A percentile compares a stretch with the other conserved stretches of the same genome.
Evolutionary conservation across 257 asterid species (phyloP).

Genomic region (Solanum dulcamara): DNA sequence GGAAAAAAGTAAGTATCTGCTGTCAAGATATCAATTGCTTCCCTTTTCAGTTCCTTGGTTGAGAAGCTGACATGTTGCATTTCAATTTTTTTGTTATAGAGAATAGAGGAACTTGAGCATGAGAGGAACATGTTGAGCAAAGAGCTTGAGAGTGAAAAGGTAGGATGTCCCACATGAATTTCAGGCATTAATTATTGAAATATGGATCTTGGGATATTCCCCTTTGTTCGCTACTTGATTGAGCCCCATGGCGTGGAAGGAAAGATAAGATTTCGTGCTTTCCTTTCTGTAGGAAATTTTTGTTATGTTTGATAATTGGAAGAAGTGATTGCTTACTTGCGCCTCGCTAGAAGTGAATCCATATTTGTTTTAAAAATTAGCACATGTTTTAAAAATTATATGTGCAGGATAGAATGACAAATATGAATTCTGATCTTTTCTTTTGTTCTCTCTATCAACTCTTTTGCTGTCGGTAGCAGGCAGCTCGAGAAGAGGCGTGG

Average conservation of each 20-base stretch:
- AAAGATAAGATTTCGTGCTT: not conserved
- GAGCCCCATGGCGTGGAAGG: not conserved
- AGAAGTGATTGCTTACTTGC: not conserved
- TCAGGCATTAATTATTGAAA: not conserved
- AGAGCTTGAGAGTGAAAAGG: slow-evolving; percentile 95
- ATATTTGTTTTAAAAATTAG: not conserved
- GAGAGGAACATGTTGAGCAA: slow-evolving; percentile 55
- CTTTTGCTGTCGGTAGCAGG: slow-evolving; percentile 85
- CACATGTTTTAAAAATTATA: not conserved
- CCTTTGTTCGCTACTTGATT: not conserved
- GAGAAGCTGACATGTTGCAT: slow-evolving; percentile 5
- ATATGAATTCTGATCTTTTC: not conserved
- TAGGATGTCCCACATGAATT: slow-evolving; percentile 20
- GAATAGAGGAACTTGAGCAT: slow-evolving; percentile 75
- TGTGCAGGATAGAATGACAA: not conserved
- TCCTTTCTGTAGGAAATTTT: not conserved
- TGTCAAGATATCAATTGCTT: not conserved
- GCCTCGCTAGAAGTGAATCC: not conserved
- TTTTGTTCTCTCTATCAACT: slow-evolving; percentile 7
- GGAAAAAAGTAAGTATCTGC: slow-evolving; percentile 41
- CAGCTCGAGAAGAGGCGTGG: slow-evolving; percentile 99
- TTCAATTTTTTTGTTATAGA: slow-evolving; percentile 29
- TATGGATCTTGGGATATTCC: not conserved
- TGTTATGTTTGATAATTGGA: not conserved
- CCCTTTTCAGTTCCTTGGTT: not conserved